A percentile compares a stretch with the other conserved stretches of the same genome.
phyloP scores from a whole-genome alignment of 2,329 filamentous ascomycete genomes.

The Diaporthe humulicola region DNA sequence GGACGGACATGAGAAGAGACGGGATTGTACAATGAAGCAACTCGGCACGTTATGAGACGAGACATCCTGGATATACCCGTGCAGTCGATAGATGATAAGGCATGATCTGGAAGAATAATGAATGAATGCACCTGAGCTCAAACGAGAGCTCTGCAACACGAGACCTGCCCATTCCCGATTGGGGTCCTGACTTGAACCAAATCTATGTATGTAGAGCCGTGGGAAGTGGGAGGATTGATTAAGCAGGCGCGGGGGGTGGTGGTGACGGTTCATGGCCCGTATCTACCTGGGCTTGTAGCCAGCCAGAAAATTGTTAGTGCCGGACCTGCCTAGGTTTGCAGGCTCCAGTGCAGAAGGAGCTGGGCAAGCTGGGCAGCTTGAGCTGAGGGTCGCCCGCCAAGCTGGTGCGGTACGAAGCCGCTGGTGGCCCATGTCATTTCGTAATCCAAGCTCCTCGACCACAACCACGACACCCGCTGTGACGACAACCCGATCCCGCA shows the following conservation, averaged over 20 bases:
- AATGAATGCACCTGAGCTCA: conserved; percentile 26
- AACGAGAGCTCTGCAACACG: conserved; percentile 1
- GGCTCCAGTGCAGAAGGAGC: neutral
- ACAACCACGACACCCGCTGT: neutral
- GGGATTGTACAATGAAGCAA: conserved; percentile 20
- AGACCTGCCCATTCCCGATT: neutral
- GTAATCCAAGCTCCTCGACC: conserved; percentile 29
- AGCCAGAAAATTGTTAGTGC: conserved; percentile 34
- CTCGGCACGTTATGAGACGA: conserved; percentile 6
- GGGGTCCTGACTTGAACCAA: neutral
- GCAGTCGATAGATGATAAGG: conserved; percentile 25
- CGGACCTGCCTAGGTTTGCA: too few relatives aligned
- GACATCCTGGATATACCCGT: conserved; percentile 4
- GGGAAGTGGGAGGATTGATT: too few relatives aligned
- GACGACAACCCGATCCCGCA: conserved; percentile 14
- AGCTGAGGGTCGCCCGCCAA: neutral
- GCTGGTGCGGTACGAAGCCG: neutral
- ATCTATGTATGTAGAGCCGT: too few relatives aligned
- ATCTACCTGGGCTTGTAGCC: too few relatives aligned
- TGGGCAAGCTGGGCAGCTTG: neutral
- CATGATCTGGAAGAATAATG: conserved; percentile 29
- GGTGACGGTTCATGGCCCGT: too few relatives aligned
- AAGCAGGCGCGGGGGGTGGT: too few relatives aligned
- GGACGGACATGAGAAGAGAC: conserved; percentile 7
- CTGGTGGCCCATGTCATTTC: conserved; percentile 30